Base-by-base conservation (phyloP, 768 basidiomycete genomes). In the Trametes maxima region DNA sequence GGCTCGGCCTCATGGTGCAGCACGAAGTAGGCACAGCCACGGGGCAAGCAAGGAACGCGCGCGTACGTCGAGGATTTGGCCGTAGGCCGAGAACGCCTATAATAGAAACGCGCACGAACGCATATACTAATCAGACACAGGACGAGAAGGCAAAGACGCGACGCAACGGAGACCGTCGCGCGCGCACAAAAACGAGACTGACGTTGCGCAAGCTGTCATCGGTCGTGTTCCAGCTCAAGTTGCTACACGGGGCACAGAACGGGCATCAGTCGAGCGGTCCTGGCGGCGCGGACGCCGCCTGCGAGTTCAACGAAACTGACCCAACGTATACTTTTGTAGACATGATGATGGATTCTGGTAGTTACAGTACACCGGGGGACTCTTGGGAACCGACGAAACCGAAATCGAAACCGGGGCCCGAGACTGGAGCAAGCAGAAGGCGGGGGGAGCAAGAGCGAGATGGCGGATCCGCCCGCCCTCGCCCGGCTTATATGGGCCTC, bases 191-290 rank as follows among this genome's bases (percentile, higher is more conserved):
- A 78, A 74, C 77, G 78, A 83, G 70, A 91, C 92, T 88, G 84
- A 95, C 94, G 80, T 86, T 77, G 77, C 89, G 88, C 68, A 97
- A 84, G 59, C 85, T 85, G 43, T 96, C 94, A 85, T 96, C 94
- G 75, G 86, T 95, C 76, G 95, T 96, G 82, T 89, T 90, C 92
- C 92, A 94, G 85, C 90, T 92, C 83, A 93, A 82, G 86, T 93
- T 93, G 82, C 92, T 93, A 87, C 79, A 73, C 77, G 77, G 77
- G 79, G 77, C 79, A 59, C 57, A 62, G 56, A 59, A 33, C 61
- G 51, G 28, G 52, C 47, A 71, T 70, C 69, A 73, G 70, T 68
- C 68, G 63, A 76, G 76, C 67, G 77, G 75, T 66, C 70, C 70
- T 72, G 51, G 33, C 46, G 78, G 79, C 73, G 79, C 79, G 46